Conservation (phyloP, 805 yeast genomes). For the Barnettozyma salicaria region DNA sequence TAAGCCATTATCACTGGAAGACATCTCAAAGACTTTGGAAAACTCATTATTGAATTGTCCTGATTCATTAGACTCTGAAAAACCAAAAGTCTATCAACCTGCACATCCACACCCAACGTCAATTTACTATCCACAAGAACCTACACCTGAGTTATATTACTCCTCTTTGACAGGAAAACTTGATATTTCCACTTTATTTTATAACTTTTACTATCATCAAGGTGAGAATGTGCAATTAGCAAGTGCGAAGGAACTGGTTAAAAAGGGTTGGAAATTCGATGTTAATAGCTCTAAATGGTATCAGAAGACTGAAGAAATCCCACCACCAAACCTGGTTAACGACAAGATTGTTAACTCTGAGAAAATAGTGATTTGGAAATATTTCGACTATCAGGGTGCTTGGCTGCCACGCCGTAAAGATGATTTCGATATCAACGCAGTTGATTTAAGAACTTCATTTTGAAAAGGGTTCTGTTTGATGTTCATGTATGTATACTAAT, state of each 20-base stretch:
- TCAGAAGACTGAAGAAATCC: slow-evolving; percentile 48
- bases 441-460: slow-evolving; percentile 15
- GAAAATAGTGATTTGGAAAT: slow-evolving; percentile 55
- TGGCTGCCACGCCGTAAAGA: slow-evolving; percentile 60
- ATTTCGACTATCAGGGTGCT: slow-evolving; percentile 74
- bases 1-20: slow-evolving; percentile 47
- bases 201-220: slow-evolving; percentile 80
- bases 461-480: too few species aligned
- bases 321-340: slow-evolving; percentile 18
- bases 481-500: too few species aligned
- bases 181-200: slow-evolving; percentile 83
- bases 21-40: slow-evolving; percentile 58
- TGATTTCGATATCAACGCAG: slow-evolving; percentile 39
- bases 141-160: slow-evolving; percentile 46
- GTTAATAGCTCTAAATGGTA: slow-evolving; percentile 76
- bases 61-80: slow-evolving; percentile 86
- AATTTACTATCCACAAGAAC: slow-evolving; percentile 84
- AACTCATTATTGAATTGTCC: slow-evolving; percentile 85
- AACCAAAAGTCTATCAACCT: slow-evolving; percentile 65
- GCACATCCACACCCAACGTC: slow-evolving; percentile 85
- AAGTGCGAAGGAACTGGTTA: slow-evolving; percentile 74
- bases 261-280: slow-evolving; percentile 81
- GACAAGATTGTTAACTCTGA: slow-evolving; percentile 34
- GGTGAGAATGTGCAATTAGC: slow-evolving; percentile 65
- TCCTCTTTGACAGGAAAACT: slow-evolving; percentile 59